Evolutionary conservation across 495 filamentous ascomycete genomes (phyloP), one percentile per base, ranked within the genome.

Genomic region (Pseudevernia furfuracea): DNA sequence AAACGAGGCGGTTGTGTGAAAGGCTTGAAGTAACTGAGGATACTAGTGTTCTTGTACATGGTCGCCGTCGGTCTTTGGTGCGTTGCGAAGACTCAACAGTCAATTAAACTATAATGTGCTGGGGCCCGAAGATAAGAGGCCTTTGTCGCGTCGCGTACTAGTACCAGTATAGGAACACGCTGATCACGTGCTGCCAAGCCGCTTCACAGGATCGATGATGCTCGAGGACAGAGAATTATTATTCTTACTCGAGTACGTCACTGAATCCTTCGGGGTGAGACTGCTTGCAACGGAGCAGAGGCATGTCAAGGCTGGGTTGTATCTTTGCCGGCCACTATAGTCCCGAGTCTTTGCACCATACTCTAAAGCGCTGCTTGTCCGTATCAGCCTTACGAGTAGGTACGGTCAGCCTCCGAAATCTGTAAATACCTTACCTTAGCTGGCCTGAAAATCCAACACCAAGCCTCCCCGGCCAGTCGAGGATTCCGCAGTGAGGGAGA

Each of bases 1-100:
- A 30, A 19, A 28, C 56, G 60, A 34, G 55, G 19, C 25, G 62
- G 43, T 25, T 32, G 23, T 11, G 62, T 44, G 30, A 61, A 68
- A 14, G 69, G 74, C 34, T 73, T 77, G 66, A 82, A 81, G 48
- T 73, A 80, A 41, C 73, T 74, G 2, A 67, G 73, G 30, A 80
- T 72, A 28, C 48, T 75, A 17, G 67, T 68, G 66, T 74, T 72
- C 48, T 61, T 72, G 59, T 66, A 44, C 68, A 73, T 73, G 36
- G 48, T 66, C 57, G 28, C 23, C 10, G 37, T n/a, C 8, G 11
- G 46, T 25, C n/a, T 48, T 11, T 23, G 46, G 9, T n/a, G 23
- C n/a, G n/a, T 48, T 25, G n/a, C 46, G 9, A 25, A 14, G 7
- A n/a, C 10, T 48, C 46, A 48, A 48, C 0, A 12, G 56, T 21